Evolutionary conservation across 2,329 filamentous ascomycete species (phyloP), one percentile per base, ranked within the genome.

Genomic region (Aspergillus pseudonomiae): DNA sequence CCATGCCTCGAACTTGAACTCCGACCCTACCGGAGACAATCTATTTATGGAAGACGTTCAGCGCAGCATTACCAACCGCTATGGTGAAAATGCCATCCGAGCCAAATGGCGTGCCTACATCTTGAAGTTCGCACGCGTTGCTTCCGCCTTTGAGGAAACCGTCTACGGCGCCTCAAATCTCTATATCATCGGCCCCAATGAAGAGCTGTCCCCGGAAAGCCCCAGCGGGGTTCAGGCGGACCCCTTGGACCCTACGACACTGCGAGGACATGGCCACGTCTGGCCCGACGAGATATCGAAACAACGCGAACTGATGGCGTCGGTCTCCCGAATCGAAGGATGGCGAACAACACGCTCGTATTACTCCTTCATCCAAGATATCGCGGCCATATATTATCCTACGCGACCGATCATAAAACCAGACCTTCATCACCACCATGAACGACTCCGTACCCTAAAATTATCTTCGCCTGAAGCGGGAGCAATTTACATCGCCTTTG

Each of bases 291-390:
- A 97, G 61, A 82, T 84, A 46, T 85, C 90, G 9, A 94, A 93
- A 78, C 86, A 91, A 71, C 90, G 89, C 71, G 95, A 99, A 79
- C 86, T 99, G 43, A 91, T 93, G 19, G 94, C 93, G 3, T 97
- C 96, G 65, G 93, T 95, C 54, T 93, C 92, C 62, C 86, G 95
- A 62, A 96, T 99, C 65, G 95, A 99, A 80, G 95, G 94, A 62
- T 99, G 95, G 95, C 89, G 95, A 69, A 96, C 93, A 67, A 98
- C 95, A 1, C 86, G 95, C 65, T 96, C 92, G 73, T 99, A 99
- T 75, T 97, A 96, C 80, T 93, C 92, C 69, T 98, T 93, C 75
- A 94, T 98, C 67, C 92, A 96, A 82, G 92, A 80, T 63, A 76
- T 80, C n/a, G 77, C 78, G 24, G 70, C 76, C 45, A 74, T 76